A percentile compares a stretch with the other conserved stretches of the same genome.
These are phyloP conservation scores for Sindora glabra DNA, from an alignment of 306 rosid species.

Conservation along the genomic window DNA sequence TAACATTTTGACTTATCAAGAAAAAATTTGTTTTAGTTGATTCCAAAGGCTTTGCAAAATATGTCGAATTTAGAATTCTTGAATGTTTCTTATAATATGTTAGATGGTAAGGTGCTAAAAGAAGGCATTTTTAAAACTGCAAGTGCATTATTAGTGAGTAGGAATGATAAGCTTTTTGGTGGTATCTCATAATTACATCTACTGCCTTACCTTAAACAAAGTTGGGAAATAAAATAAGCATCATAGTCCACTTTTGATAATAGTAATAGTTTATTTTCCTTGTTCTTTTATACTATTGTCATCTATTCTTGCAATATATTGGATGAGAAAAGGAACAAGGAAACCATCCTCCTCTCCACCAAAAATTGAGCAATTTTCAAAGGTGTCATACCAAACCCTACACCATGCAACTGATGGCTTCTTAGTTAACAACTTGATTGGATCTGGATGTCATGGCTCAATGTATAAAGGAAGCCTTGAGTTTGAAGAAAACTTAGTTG, in stretches of 20 bases:
- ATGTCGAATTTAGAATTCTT: neutral
- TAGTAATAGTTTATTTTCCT: neutral
- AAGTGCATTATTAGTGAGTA: neutral
- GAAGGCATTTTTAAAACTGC: neutral
- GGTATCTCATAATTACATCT: neutral
- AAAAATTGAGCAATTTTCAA: neutral
- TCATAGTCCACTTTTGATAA: neutral
- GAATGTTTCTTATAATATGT: neutral
- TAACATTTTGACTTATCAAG: neutral
- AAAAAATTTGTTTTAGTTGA: neutral
- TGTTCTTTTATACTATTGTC: neutral
- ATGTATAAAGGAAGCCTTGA: neutral
- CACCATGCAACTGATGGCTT: neutral
- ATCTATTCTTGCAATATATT: neutral
- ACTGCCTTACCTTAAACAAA: neutral
- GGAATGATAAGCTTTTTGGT: neutral
- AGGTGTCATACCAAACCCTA: constrained; percentile 6
- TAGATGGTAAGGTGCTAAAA: neutral
- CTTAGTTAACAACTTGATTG: neutral
- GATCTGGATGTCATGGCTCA: neutral
- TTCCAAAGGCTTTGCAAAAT: neutral
- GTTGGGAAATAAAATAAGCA: neutral
- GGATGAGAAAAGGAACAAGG: neutral
- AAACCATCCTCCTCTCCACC: neutral
- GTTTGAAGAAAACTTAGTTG: neutral